A percentile compares a stretch with the other conserved stretches of the same genome.
These are phyloP conservation scores for Antrodiella citrinella DNA, from an alignment of 768 basidiomycete genomes.

Conservation along the genomic window DNA sequence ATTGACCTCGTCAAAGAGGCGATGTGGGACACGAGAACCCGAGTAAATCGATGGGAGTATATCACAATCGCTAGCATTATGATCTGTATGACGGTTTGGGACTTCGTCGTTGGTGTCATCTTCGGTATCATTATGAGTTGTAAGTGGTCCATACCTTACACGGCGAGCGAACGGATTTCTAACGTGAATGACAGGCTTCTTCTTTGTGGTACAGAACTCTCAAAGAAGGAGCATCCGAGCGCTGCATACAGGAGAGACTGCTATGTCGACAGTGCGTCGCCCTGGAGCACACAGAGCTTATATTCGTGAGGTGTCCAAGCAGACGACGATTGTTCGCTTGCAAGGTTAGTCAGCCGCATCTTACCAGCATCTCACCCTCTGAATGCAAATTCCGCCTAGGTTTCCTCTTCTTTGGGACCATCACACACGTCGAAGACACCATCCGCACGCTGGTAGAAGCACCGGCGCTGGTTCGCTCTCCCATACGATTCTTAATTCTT, in stretches of 20 bases:
- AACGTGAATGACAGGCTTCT: constrained; percentile 52
- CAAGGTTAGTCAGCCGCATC: constrained; percentile 46
- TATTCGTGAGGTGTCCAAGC: constrained; percentile 86
- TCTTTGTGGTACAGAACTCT: constrained; percentile 96
- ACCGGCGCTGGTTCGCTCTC: constrained; percentile 61
- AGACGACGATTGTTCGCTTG: constrained; percentile 80
- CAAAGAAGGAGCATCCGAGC: constrained; percentile 77
- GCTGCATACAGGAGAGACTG: constrained; percentile 73
- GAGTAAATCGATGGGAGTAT: constrained; percentile 77
- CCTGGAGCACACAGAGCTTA: constrained; percentile 84
- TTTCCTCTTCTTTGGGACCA: constrained; percentile 92
- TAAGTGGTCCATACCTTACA: constrained; percentile 26
- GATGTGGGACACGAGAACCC: constrained; percentile 88
- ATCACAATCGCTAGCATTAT: constrained; percentile 81
- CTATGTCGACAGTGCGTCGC: constrained; percentile 85
- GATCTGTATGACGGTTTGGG: constrained; percentile 88
- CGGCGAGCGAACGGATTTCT: background rate
- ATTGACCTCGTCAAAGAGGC: constrained; percentile 94
- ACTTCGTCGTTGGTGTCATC: constrained; percentile 89
- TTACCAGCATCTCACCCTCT: background rate
- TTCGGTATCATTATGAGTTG: constrained; percentile 91
- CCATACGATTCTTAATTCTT: constrained; percentile 84
- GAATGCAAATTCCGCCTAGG: constrained; percentile 30
- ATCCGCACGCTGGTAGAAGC: constrained; percentile 70
- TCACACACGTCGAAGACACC: constrained; percentile 80